Evolutionary conservation across 2,329 filamentous ascomycete genomes (phyloP), one percentile per base, ranked within the genome.

Genomic region (Neofusicoccum laricinum): DNA sequence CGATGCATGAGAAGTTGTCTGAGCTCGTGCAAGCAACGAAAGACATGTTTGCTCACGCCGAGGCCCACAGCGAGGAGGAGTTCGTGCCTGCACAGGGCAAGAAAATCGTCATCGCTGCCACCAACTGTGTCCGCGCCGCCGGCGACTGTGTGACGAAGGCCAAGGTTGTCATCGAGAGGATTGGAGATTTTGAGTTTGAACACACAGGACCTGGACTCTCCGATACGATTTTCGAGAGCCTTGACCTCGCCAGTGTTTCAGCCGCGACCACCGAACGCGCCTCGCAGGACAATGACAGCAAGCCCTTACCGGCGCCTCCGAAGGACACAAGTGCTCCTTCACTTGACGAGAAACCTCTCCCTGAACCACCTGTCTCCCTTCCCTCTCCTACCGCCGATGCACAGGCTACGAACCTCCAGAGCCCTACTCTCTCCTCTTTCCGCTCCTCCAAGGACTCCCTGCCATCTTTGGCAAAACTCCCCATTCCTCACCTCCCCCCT

Each of bases 121-220:
- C 93, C 6, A 88, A 87, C 66, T 97, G 93, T 73, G 93, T 99
- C 30, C 89, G 92, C 69, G 90, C 92, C 21, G 93, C 93, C 49
- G 94, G 94, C 45, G 93, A 97, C 70, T 97, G 94, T 76, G 90
- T 97, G 19, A 89, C 90, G 6, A 94, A 93, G 78, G 90, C 93
- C 11, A 92, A 92, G 71, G 84, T 87, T 73, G 88, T 96, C 49
- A 90, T 99, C 65, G 93, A 97, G 77, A 86, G 90, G 66, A 92
- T 95, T 67, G 93, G 93, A 19, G 93, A 97, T 75, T 96, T 97
- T 68, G 93, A 97, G 75, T 87, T 93, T 69, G 87, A 90, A 68
- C 73, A 79, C 41, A 79, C 78, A 17, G 67, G 77, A 72, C 67
- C 78, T 43, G 76, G 81, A 34, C 77, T 90, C 10, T 72, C 74